Percentiles rank a stretch among this genome's conserved stretches.
These are phyloP conservation scores for Mucuna pruriens DNA, from an alignment of 306 rosid genomes.

Conservation along the genomic window DNA sequence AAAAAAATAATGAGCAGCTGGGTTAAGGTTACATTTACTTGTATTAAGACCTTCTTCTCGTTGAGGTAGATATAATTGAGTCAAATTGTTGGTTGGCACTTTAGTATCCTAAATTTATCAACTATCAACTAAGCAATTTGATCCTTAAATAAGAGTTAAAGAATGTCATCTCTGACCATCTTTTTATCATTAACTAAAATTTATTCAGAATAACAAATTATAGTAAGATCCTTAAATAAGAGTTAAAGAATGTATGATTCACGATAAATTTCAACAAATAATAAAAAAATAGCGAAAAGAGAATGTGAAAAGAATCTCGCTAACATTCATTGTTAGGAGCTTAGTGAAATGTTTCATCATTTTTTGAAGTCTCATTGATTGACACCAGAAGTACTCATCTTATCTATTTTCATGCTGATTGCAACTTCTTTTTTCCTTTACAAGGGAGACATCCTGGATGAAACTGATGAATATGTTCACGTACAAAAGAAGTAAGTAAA, in stretches of 20 bases:
- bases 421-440: neutral
- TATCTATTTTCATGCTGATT: conserved; percentile 26
- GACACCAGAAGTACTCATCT: neutral
- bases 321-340: no score
- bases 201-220: no score
- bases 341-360: conserved; percentile 1
- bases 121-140: neutral
- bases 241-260: no score
- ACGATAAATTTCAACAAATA: no score
- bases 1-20: neutral
- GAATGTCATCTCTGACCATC: no score
- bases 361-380: neutral
- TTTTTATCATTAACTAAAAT: no score
- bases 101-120: neutral
- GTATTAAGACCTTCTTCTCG: neutral
- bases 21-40: neutral
- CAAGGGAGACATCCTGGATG: conserved; percentile 81
- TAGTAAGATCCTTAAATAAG: no score
- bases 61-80: neutral
- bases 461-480: conserved; percentile 73
- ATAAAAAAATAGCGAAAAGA: no score
- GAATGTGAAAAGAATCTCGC: no score
- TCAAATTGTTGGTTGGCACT: neutral
- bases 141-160: no score
- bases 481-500: conserved; percentile 65